Evolutionary conservation across 495 filamentous ascomycete species (phyloP).

Genomic region (Acidomyces sp.): DNA sequence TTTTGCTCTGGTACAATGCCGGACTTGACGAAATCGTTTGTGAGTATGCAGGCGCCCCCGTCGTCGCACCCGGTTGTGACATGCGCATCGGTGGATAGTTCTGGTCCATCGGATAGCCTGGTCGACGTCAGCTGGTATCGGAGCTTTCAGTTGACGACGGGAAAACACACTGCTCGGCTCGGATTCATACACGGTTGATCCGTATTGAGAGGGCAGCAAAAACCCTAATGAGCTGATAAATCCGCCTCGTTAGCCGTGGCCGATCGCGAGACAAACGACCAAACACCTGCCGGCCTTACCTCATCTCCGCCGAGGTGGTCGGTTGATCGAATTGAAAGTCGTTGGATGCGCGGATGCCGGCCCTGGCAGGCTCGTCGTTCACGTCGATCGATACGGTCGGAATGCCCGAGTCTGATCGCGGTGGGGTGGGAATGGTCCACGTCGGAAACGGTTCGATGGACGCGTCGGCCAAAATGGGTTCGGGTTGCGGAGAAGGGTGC

Average conservation of each 20-base stretch:
- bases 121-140: background rate
- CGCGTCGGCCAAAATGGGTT: conserved; percentile 2
- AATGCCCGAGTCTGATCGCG: conserved; percentile 16
- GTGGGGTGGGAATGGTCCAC: conserved; percentile 18
- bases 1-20: conserved; percentile 11
- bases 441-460: conserved; percentile 12
- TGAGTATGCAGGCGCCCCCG: conserved; percentile 4
- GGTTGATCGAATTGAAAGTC: conserved; percentile 11
- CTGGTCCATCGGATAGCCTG: conserved; percentile 18
- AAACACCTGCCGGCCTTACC: conserved; percentile 4
- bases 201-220: conserved; percentile 20
- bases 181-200: conserved; percentile 3
- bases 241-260: conserved; percentile 1
- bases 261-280: background rate
- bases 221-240: conserved; percentile 18
- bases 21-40: conserved; percentile 16
- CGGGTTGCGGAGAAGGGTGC: conserved; percentile 14
- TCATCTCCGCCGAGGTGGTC: conserved; percentile 17
- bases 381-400: conserved; percentile 11
- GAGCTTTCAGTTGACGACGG: background rate
- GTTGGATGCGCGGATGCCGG: conserved; percentile 1
- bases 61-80: conserved; percentile 8
- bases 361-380: conserved; percentile 5
- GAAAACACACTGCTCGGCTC: conserved; percentile 13
- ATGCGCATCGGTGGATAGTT: conserved; percentile 16